Percentiles rank a stretch among this genome's conserved stretches.
These are phyloP conservation scores for Trichoderma afroharzianum DNA, from an alignment of 2,329 filamentous ascomycete species.

Conservation along the genomic window DNA sequence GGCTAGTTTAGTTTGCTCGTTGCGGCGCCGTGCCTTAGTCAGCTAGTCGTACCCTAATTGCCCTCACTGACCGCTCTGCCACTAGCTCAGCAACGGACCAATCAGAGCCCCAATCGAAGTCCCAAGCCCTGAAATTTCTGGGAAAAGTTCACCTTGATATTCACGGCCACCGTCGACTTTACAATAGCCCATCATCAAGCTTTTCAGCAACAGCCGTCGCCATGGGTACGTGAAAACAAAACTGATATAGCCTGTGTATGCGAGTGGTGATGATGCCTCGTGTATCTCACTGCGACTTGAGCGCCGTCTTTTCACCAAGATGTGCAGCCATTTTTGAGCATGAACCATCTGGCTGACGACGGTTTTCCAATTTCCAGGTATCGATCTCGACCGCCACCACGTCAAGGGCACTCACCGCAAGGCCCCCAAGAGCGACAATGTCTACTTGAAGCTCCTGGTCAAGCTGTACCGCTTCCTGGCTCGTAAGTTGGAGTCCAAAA, in stretches of 20 bases:
- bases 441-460: conserved; percentile 94
- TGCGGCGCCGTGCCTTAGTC: neutral
- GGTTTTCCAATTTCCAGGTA: conserved; percentile 53
- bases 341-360: conserved; percentile 62
- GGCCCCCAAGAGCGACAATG: conserved; percentile 97
- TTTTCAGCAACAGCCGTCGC: conserved; percentile 46
- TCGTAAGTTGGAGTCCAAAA: conserved; percentile 60
- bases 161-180: conserved; percentile 31
- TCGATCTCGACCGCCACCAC: conserved; percentile 69
- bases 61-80: conserved; percentile 39
- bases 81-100: neutral
- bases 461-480: conserved; percentile 98
- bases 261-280: conserved; percentile 42
- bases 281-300: conserved; percentile 18
- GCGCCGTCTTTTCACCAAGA: conserved; percentile 23
- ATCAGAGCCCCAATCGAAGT: conserved; percentile 20
- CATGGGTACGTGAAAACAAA: conserved; percentile 58
- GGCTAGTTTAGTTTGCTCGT: neutral
- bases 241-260: conserved; percentile 43
- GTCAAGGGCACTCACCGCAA: conserved; percentile 75
- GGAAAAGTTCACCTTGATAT: conserved; percentile 19
- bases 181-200: conserved; percentile 38
- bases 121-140: conserved; percentile 30
- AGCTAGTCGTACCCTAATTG: conserved; percentile 41
- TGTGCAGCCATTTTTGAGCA: conserved; percentile 51